Percentiles rank a stretch among this genome's conserved stretches.
Conservation (phyloP, 2,329 filamentous ascomycete genomes). For the Neocucurbitaria cava region DNA sequence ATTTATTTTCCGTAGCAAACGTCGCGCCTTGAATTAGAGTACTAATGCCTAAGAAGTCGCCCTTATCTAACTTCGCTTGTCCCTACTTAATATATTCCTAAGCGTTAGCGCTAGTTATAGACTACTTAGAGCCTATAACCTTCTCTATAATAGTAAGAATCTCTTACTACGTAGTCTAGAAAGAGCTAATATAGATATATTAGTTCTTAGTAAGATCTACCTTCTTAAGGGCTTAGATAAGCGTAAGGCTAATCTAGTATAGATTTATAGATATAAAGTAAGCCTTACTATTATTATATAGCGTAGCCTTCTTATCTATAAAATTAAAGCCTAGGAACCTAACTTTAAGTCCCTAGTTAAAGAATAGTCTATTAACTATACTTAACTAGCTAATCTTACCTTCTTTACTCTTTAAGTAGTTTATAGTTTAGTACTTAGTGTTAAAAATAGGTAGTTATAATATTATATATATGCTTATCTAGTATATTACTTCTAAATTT, state of each 20-base stretch:
- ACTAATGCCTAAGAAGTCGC: conserved; percentile 38
- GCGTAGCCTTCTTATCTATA: conserved; percentile 56
- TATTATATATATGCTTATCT: conserved; percentile 41
- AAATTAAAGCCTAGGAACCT: conserved; percentile 62
- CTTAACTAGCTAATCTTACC: conserved; percentile 64
- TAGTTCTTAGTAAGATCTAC: conserved; percentile 63
- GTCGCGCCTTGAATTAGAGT: conserved; percentile 27
- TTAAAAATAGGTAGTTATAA: conserved; percentile 62
- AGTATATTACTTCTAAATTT: conserved; percentile 61
- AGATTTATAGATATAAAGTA: conserved; percentile 61
- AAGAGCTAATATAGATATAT: conserved; percentile 64
- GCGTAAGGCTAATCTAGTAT: conserved; percentile 58
- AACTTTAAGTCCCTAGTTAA: conserved; percentile 64
- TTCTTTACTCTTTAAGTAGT: conserved; percentile 60
- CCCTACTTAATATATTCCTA: conserved; percentile 38
- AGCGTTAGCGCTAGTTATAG: conserved; percentile 51
- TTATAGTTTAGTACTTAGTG: conserved; percentile 57
- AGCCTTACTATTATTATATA: conserved; percentile 65
- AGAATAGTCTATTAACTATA: conserved; percentile 57
- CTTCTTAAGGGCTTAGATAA: conserved; percentile 59
- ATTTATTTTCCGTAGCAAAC: conserved; percentile 47
- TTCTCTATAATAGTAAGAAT: conserved; percentile 62
- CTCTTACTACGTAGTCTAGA: conserved; percentile 65
- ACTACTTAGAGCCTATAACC: conserved; percentile 60
- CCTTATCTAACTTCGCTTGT: conserved; percentile 46